These are phyloP conservation scores for Francoa sonchifolia DNA, from an alignment of 441 rosid species.

Conservation along the genomic window DNA sequence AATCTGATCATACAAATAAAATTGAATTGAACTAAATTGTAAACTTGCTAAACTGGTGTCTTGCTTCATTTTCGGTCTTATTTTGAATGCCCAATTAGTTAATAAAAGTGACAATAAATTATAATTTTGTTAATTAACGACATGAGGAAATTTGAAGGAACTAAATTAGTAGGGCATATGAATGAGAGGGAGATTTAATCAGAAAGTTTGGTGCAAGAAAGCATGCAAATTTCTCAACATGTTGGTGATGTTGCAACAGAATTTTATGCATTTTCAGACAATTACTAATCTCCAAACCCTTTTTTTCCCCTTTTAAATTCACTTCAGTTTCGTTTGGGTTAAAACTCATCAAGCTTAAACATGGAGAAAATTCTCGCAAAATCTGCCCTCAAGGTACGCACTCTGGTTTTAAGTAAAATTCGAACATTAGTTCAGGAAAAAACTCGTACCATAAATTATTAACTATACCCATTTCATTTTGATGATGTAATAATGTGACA, in stretches of 20 bases:
- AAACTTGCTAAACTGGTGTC: too few relatives aligned
- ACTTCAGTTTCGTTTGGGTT: slow-evolving; percentile 8
- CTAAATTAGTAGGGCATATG: slow-evolving; percentile 15
- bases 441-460: too few relatives aligned
- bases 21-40: too few relatives aligned
- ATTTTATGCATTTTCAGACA: slow-evolving; percentile 21
- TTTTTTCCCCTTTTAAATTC: slow-evolving; percentile 27
- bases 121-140: too few relatives aligned
- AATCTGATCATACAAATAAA: too few relatives aligned
- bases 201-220: slow-evolving; percentile 74
- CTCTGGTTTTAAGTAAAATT: not conserved
- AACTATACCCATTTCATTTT: not conserved
- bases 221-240: slow-evolving; percentile 13
- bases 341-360: slow-evolving; percentile 4
- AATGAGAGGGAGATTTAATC: slow-evolving; percentile 68
- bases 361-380: slow-evolving; percentile 55
- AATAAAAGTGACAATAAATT: too few relatives aligned
- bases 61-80: too few relatives aligned
- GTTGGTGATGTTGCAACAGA: slow-evolving; percentile 65
- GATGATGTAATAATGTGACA: too few relatives aligned
- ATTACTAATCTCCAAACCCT: slow-evolving; percentile 65
- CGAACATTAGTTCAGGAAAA: not conserved
- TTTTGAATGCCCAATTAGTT: too few relatives aligned
- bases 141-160: slow-evolving; percentile 33
- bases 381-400: slow-evolving; percentile 43